phyloP scores from a whole-genome alignment of 176 grass and related monocot species.

The Aegilops sharonensis region DNA sequence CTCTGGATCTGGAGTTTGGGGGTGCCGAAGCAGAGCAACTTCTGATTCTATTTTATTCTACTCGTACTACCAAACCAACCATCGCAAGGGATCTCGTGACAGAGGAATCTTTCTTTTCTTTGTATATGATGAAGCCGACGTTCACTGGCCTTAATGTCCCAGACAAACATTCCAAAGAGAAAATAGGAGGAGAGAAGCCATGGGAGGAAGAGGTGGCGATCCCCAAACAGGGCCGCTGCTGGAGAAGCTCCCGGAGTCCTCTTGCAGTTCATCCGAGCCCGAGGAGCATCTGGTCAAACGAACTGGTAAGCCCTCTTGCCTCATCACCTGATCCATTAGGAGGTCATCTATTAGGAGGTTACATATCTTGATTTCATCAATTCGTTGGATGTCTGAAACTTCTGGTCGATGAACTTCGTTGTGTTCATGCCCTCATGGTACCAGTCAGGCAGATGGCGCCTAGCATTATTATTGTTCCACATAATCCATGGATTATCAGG shows the following conservation, averaged over 20 bases:
- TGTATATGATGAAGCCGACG: not conserved
- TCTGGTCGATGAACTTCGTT: not conserved
- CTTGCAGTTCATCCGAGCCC: slow-evolving; percentile 8
- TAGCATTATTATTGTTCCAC: no score
- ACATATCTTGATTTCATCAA: not conserved
- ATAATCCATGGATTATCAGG: no score
- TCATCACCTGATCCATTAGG: not conserved
- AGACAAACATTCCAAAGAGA: not conserved
- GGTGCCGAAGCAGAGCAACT: no score
- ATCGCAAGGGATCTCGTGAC: not conserved
- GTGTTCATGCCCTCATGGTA: not conserved
- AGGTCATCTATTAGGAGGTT: not conserved
- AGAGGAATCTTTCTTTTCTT: not conserved
- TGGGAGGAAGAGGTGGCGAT: slow-evolving; percentile 3
- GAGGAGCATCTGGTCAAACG: slow-evolving; percentile 17
- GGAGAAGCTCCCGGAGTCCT: slow-evolving; percentile 21
- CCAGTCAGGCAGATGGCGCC: not conserved
- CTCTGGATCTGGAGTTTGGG: no score
- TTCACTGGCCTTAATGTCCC: not conserved
- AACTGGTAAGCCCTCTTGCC: slow-evolving; percentile 2
- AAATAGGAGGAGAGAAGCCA: not conserved
- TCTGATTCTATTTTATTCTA: not conserved
- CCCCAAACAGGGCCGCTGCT: slow-evolving; percentile 9
- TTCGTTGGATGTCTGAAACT: not conserved
- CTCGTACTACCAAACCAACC: not conserved